Base-by-base conservation (phyloP, 345 rosid genomes). In the Capsella bursapastoris region DNA sequence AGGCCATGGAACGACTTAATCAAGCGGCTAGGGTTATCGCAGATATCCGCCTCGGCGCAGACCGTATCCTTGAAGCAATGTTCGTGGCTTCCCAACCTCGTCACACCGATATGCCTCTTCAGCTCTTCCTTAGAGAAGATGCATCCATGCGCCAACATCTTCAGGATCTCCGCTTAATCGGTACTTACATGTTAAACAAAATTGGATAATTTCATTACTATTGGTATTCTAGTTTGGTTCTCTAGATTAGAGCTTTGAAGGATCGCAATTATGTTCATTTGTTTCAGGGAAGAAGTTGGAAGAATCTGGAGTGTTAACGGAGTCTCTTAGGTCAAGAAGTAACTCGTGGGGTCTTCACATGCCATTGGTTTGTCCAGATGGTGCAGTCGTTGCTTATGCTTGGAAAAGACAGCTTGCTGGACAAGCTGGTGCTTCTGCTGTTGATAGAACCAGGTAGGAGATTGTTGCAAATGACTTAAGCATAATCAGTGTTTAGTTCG, bases 371-470 rank as follows among this genome's bases (percentile, higher is more conserved):
- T 94, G 97, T 80, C 97, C 97, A 1, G 99, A 95, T 75, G 99
- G 99, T 11, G 97, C 97, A 0, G 97, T 92, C 0, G 99, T 95
- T 7, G 99, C 96, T 0, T 95, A 95, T 77, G 97, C 99, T 53
- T 92, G 99, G 97, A 95, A 95, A 69, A 86, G 99, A 7, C 99
- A 95, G 64, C 91, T 95, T 7, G 97, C 99, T n/a, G 97, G 99
- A 14, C 99, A 95, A 82, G 98, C 97, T 56, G 99, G 99, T 79
- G 97, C 99, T 3, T 91, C 99, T 75, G 97, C 99, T 34, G 99
- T 95, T 32, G 99, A 95, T 72, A 84, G 97, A 79, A 88, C 97
- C 53, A 90, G 99, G 98, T 76, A 34, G 15, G 41, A n/a, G 27
- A 47, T 13, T 18, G 15, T 61, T 75, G 28, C 79, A 2, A 31